Evolutionary conservation across 106 monocot genomes (phyloP).

Genomic region (Platanthera guangdongensis): DNA sequence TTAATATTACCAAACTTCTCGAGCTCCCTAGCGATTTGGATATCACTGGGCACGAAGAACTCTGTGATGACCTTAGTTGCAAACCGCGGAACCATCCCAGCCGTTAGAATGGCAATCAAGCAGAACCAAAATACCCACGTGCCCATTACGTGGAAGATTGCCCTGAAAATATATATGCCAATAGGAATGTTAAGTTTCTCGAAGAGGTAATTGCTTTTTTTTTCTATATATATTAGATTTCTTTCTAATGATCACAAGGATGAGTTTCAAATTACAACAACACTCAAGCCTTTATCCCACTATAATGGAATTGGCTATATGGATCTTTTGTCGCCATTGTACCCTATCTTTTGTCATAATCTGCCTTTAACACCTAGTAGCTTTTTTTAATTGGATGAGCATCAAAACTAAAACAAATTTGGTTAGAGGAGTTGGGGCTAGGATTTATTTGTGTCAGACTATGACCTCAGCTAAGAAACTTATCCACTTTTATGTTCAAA

Average conservation of each 20-base stretch:
- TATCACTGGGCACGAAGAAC: slow-evolving; percentile 45
- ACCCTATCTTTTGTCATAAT: too few relatives aligned
- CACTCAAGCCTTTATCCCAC: too few relatives aligned
- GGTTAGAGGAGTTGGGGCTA: too few relatives aligned
- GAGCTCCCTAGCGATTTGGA: slow-evolving; percentile 50
- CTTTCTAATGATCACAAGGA: background rate
- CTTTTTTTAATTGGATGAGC: too few relatives aligned
- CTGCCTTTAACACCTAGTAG: too few relatives aligned
- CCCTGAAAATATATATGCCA: slow-evolving; percentile 26
- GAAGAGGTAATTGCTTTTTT: background rate
- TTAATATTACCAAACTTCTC: slow-evolving; percentile 33
- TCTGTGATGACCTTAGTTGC: slow-evolving; percentile 28
- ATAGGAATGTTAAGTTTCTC: background rate
- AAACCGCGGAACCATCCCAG: slow-evolving; percentile 52
- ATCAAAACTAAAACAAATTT: too few relatives aligned
- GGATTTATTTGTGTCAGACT: too few relatives aligned
- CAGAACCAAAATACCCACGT: slow-evolving; percentile 42
- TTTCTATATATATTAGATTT: background rate
- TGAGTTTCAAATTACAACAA: background rate
- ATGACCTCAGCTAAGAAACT: too few relatives aligned
- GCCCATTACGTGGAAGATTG: slow-evolving; percentile 37
- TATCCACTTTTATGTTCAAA: too few relatives aligned
- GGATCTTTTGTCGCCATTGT: too few relatives aligned
- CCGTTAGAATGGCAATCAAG: slow-evolving; percentile 29
- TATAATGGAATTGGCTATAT: too few relatives aligned